Percentiles rank a stretch among this genome's conserved stretches.
Evolutionary conservation across 768 basidiomycete species (phyloP).

Genomic region (Russula abietina): DNA sequence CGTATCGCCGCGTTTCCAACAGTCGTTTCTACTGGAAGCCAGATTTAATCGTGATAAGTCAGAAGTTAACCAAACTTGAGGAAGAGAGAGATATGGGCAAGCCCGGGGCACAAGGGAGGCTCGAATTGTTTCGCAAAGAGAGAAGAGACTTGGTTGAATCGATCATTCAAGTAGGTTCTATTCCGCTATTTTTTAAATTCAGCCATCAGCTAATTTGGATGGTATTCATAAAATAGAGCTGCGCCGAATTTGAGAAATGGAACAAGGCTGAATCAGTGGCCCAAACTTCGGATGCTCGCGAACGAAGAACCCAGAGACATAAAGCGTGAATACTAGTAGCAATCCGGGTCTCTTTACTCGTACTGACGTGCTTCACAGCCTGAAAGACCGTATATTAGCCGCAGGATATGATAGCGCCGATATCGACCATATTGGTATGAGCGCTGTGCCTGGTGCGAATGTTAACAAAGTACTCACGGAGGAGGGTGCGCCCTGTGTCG

Average conservation of each 20-base stretch:
- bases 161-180: constrained; percentile 4
- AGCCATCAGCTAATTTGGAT: background rate
- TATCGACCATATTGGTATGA: constrained; percentile 1
- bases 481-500: background rate
- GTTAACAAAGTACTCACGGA: constrained; percentile 18
- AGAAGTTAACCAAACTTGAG: constrained; percentile 10
- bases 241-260: constrained; percentile 16
- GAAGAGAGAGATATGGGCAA: constrained; percentile 9
- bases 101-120: constrained; percentile 9
- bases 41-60: constrained; percentile 12
- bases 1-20: constrained; percentile 13
- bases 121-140: constrained; percentile 16
- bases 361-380: constrained; percentile 4
- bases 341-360: background rate
- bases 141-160: constrained; percentile 10
- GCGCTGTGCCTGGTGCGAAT: constrained; percentile 11
- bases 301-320: background rate
- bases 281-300: background rate
- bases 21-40: constrained; percentile 22
- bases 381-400: constrained; percentile 7
- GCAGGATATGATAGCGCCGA: constrained; percentile 19
- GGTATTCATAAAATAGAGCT: constrained; percentile 10
- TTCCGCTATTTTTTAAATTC: background rate
- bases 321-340: constrained; percentile 9
- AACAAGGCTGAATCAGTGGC: background rate